Base-by-base conservation (phyloP, 2,329 filamentous ascomycete species). In the Venturia effusa region DNA sequence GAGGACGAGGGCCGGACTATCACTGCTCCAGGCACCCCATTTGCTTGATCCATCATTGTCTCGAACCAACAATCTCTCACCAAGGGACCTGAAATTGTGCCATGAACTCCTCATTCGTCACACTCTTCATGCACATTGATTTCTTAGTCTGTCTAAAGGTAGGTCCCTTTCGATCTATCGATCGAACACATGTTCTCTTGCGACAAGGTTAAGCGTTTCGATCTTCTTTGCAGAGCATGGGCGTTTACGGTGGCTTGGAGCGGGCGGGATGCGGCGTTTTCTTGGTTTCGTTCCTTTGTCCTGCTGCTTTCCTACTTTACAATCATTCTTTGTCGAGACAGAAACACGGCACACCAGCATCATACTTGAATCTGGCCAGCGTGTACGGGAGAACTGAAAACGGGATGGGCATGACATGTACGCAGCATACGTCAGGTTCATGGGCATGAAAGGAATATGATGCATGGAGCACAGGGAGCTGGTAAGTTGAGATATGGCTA, bases 21-120 rank as follows among this genome's bases (percentile, higher is more conserved):
- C 30, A 63, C 61, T 22, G 61, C 61, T 37, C 61, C 61, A 24
- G 51, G 34, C 45, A 57, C 61, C 27, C 61, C 61, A 41, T 60
- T 19, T 34, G 51, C 51, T 34, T 57, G 30, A 57, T 57, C 27
- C 5, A 27, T 24, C 15, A n/a, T 24, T 1, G 7, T 27, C 4
- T 24, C 4, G n/a, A 51, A 24, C 43, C n/a, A 54, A 17, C 48
- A 30, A 32, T 54, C 24, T n/a, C n/a, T 34, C 17, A 4, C 22
- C n/a, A 11, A 15, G 45, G 22, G 11, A 4, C 13, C 13, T 34
- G 15, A 37, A 19, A 7, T 57, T 34, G 19, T 15, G 27, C 30
- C 17, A 11, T 15, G 51, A 34, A 4, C 13, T n/a, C 11, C 19
- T 34, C 27, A 57, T 57, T 17, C 17, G 13, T 57, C 15, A 32